Evolutionary conservation across 2,329 filamentous ascomycete species (phyloP).

Genomic region (Pseudocercospora ulei): DNA sequence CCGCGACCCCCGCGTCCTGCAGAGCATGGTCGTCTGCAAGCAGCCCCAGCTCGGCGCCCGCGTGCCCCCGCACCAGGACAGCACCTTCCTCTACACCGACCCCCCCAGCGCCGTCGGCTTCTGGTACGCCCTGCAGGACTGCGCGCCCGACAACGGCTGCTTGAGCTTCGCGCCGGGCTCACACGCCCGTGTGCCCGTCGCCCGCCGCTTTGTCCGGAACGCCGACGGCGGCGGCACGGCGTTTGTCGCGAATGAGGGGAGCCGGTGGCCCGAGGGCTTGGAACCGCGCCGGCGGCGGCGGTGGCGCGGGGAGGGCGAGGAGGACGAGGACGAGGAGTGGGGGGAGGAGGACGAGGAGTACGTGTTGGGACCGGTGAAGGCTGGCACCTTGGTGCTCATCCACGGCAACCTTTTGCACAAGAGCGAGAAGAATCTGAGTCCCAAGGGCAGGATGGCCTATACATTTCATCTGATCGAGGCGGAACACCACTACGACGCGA

Average conservation of each 20-base stretch:
- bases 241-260: slow-evolving; percentile 50
- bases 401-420: slow-evolving; percentile 94
- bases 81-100: slow-evolving; percentile 81
- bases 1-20: slow-evolving; percentile 63
- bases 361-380: slow-evolving; percentile 76
- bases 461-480: slow-evolving; percentile 96
- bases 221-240: slow-evolving; percentile 49
- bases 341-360: slow-evolving; percentile 50
- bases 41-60: slow-evolving; percentile 91
- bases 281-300: slow-evolving; percentile 19
- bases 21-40: slow-evolving; percentile 98
- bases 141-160: slow-evolving; percentile 75
- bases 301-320: slow-evolving; percentile 40
- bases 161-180: slow-evolving; percentile 76
- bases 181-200: slow-evolving; percentile 62
- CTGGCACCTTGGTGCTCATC: slow-evolving; percentile 81
- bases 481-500: slow-evolving; percentile 64
- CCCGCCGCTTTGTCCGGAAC: slow-evolving; percentile 63
- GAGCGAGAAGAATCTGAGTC: slow-evolving; percentile 82
- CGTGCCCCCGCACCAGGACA: slow-evolving; percentile 86
- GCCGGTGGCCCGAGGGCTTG: slow-evolving; percentile 41
- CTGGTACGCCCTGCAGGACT: slow-evolving; percentile 96
- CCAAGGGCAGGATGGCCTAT: slow-evolving; percentile 85
- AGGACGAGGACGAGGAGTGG: slow-evolving; percentile 46
- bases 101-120: slow-evolving; percentile 85